Evolutionary conservation across 495 filamentous ascomycete genomes (phyloP).

Genomic region (Staphylotrichum tortipilum): DNA sequence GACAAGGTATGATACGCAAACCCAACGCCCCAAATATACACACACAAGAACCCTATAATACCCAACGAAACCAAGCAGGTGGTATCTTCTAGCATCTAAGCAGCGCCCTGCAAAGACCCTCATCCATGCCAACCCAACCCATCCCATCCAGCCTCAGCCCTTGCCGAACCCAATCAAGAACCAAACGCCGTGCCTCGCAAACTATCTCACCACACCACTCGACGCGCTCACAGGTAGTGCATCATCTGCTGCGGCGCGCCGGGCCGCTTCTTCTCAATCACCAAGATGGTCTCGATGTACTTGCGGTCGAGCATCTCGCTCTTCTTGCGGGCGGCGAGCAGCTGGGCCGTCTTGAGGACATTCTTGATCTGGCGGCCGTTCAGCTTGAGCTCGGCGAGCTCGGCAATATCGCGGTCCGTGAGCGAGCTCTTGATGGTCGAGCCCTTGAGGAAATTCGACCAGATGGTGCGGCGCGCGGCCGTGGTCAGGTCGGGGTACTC

Average conservation of each 20-base stretch:
- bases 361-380: slow-evolving; percentile 47
- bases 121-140: no score
- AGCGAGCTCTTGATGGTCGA: slow-evolving; percentile 19
- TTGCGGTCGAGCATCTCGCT: slow-evolving; percentile 20
- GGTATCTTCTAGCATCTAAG: neutral
- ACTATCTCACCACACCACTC: neutral
- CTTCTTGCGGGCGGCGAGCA: slow-evolving; percentile 25
- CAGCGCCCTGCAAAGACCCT: neutral
- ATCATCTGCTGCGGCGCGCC: slow-evolving; percentile 19
- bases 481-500: slow-evolving; percentile 36
- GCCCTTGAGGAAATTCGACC: slow-evolving; percentile 23
- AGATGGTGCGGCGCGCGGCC: slow-evolving; percentile 24
- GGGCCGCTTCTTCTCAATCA: slow-evolving; percentile 26
- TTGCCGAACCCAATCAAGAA: no score
- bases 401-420: slow-evolving; percentile 20
- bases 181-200: neutral
- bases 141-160: neutral
- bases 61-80: neutral
- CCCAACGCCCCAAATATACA: neutral
- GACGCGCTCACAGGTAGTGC: slow-evolving; percentile 17
- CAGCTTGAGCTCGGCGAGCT: slow-evolving; percentile 30
- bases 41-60: no score
- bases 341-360: slow-evolving; percentile 39
- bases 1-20: neutral
- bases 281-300: slow-evolving; percentile 23